These are phyloP conservation scores for Rhazya stricta DNA, from an alignment of 257 asterid genomes.

Conservation along the genomic window DNA sequence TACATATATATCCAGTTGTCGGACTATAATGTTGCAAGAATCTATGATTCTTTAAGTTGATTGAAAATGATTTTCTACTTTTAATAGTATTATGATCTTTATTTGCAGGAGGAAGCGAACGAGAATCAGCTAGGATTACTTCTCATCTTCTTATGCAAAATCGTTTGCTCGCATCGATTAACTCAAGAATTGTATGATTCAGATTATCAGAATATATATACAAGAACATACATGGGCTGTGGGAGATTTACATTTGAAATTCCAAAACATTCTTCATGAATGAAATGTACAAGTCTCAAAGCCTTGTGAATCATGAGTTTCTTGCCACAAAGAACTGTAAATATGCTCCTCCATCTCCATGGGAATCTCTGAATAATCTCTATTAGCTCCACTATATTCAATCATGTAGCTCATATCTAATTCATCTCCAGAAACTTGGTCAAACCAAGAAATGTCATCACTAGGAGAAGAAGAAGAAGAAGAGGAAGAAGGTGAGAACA, in stretches of 20 bases:
- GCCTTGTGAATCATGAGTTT: constrained; percentile 2
- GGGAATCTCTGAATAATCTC: constrained; percentile 5
- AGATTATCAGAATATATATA: neutral
- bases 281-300: neutral
- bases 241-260: neutral
- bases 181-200: neutral
- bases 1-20: too few relatives aligned
- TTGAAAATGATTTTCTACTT: too few relatives aligned
- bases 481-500: neutral
- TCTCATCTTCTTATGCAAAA: too few relatives aligned
- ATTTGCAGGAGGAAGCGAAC: too few relatives aligned
- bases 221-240: neutral
- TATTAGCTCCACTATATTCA: constrained; percentile 8
- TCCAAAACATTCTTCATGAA: neutral
- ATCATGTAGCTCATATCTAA: neutral
- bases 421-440: constrained; percentile 1
- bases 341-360: constrained; percentile 13
- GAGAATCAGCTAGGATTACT: too few relatives aligned
- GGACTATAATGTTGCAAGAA: too few relatives aligned
- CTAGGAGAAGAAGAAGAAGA: neutral
- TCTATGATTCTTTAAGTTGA: too few relatives aligned
- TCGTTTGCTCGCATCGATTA: too few relatives aligned
- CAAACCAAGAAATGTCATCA: constrained; percentile 7
- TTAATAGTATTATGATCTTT: too few relatives aligned
- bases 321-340: constrained; percentile 23